phyloP scores from a whole-genome alignment of 1,284 basidiomycete species.

The Tylopilus orsonianus region DNA sequence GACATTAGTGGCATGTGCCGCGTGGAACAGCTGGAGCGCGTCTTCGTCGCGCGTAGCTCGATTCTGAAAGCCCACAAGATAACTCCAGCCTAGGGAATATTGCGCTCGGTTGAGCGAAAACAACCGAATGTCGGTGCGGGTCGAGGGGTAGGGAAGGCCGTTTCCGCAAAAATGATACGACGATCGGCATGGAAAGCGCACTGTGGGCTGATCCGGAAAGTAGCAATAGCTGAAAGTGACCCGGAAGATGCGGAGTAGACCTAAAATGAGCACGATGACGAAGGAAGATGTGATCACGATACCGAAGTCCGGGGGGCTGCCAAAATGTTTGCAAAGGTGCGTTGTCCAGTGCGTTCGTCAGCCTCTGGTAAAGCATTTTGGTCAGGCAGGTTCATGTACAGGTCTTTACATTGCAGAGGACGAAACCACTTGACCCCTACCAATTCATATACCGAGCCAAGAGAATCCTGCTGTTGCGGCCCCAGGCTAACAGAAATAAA shows the following conservation, averaged over 20 bases:
- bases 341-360: constrained; percentile 3
- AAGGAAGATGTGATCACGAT: neutral
- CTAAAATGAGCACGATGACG: neutral
- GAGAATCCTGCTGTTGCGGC: neutral
- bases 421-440: neutral
- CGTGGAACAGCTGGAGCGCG: constrained; percentile 1
- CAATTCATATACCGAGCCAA: neutral
- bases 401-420: neutral
- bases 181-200: constrained; percentile 2
- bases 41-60: neutral
- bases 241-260: neutral
- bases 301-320: constrained; percentile 3
- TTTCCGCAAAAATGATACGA: neutral
- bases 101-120: constrained; percentile 3
- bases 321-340: constrained; percentile 7
- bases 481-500: neutral
- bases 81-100: neutral
- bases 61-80: neutral
- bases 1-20: neutral
- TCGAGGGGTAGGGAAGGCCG: constrained; percentile 1
- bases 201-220: neutral
- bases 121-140: neutral
- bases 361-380: neutral
- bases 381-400: constrained; percentile 9
- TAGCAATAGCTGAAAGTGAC: neutral